A percentile compares a stretch with the other conserved stretches of the same genome.
These are phyloP conservation scores for Aspergillus amoenus DNA, from an alignment of 2,329 filamentous ascomycete genomes.

Conservation along the genomic window DNA sequence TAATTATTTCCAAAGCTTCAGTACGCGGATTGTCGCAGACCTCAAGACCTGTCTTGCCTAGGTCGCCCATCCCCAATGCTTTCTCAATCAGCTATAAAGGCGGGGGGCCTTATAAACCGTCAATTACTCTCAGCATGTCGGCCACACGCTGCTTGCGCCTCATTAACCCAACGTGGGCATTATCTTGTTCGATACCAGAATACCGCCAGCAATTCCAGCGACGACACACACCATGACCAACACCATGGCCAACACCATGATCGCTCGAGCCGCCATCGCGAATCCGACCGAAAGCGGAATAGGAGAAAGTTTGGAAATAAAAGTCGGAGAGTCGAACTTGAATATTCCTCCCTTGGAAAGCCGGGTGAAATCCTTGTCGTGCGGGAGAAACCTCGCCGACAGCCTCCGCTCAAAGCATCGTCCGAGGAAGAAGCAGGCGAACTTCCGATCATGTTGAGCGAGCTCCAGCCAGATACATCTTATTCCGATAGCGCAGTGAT, in stretches of 20 bases:
- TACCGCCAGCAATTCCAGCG: conserved; percentile 11
- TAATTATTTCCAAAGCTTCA: conserved; percentile 6
- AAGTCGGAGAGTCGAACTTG: conserved; percentile 19
- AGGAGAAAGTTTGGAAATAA: background rate
- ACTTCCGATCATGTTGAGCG: conserved; percentile 27
- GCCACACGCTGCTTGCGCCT: conserved; percentile 2
- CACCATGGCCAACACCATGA: background rate
- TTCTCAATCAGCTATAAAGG: conserved; percentile 21
- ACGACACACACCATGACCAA: background rate
- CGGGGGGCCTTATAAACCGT: conserved; percentile 23
- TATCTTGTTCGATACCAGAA: conserved; percentile 22
- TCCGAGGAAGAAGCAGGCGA: conserved; percentile 10
- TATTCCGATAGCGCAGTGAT: conserved; percentile 19
- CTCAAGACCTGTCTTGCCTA: background rate
- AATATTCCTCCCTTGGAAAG: conserved; percentile 35
- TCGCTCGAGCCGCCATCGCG: background rate
- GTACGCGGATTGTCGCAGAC: background rate
- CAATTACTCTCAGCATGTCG: conserved; percentile 14
- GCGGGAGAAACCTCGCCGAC: conserved; percentile 23
- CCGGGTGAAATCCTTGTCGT: conserved; percentile 40
- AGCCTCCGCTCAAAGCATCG: conserved; percentile 7
- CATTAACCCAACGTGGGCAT: conserved; percentile 13
- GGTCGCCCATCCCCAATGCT: conserved; percentile 25
- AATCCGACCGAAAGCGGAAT: background rate
- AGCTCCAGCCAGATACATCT: conserved; percentile 23